Evolutionary conservation across 768 basidiomycete species (phyloP), one percentile per base, ranked within the genome.

Genomic region (Podaxis sp.): DNA sequence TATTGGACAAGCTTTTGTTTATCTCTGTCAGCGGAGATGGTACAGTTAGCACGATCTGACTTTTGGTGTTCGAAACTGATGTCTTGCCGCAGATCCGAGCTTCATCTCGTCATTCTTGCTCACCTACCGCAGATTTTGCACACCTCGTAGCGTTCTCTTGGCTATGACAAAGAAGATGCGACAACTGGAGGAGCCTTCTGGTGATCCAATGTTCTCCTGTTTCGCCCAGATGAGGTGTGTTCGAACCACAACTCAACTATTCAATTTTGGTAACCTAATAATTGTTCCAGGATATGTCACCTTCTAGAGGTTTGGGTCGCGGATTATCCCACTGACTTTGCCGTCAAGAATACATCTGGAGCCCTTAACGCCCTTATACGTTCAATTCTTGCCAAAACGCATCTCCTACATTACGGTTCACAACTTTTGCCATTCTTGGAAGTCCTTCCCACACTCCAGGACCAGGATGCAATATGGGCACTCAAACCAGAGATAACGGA

Each of bases 91-190:
- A 95, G 93, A 95, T 72, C 84, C 90, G 12, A 82, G 85, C 4
- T 95, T 86, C 70, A 84, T 92, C 33, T 84, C 84, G 2, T 87
- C 93, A 73, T 94, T 95, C 73, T 78, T 95, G 52, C 82, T 94
- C 42, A 92, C 91, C 7, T 94, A 92, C 70, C 88, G 93, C 38
- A 81, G 91, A 63, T 95, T 95, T 71, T 84, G 92, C 42, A 88
- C 83, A 38, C 92, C 93, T 7, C 85, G 93, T 46, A 88, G 82
- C 63, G 77, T 95, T 17, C 78, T 95, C n/a, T 79, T 93, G 51
- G 89, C 91, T 4, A 92, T 95, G 89, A 90, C 93, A 73, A 90
- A 92, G 70, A 87, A 91, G 52, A 89, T 94, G 84, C 85, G 89
- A 38, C 85, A 88, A 66, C 77, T 95, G 13, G 88, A 90, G 69